phyloP scores from a whole-genome alignment of 805 yeast genomes.

The Wickerhamiella domercqiae region DNA sequence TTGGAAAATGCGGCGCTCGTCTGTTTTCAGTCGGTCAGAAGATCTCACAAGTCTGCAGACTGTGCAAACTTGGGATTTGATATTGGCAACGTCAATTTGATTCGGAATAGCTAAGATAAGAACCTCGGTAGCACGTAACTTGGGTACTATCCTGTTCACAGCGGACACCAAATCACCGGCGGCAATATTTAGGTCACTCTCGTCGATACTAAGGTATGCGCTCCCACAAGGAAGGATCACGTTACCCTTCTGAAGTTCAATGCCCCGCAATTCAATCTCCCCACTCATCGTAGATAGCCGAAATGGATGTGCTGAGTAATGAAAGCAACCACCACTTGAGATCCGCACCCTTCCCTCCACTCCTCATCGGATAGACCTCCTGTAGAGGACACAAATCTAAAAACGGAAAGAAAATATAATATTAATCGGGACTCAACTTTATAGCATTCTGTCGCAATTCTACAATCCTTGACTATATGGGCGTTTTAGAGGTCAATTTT shows the following conservation, averaged over 20 bases:
- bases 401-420: too few species aligned
- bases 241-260: background rate
- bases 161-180: background rate
- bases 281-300: too few species aligned
- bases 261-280: background rate
- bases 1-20: conserved; percentile 3
- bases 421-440: too few species aligned
- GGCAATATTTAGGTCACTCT: background rate
- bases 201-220: background rate
- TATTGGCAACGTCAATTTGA: conserved; percentile 1
- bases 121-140: background rate
- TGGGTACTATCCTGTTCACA: background rate
- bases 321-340: too few species aligned
- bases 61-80: background rate
- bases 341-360: too few species aligned
- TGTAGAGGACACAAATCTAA: too few species aligned
- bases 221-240: background rate
- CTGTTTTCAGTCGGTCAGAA: background rate
- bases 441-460: too few species aligned
- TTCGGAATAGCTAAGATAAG: conserved; percentile 1
- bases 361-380: too few species aligned
- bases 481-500: too few species aligned
- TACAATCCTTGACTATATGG: too few species aligned
- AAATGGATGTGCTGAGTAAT: too few species aligned
- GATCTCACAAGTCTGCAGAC: background rate